Percentiles rank a stretch among this genome's conserved stretches.
These are phyloP conservation scores for Yarrowia sp. DNA, from an alignment of 805 yeast species.

Conservation along the genomic window DNA sequence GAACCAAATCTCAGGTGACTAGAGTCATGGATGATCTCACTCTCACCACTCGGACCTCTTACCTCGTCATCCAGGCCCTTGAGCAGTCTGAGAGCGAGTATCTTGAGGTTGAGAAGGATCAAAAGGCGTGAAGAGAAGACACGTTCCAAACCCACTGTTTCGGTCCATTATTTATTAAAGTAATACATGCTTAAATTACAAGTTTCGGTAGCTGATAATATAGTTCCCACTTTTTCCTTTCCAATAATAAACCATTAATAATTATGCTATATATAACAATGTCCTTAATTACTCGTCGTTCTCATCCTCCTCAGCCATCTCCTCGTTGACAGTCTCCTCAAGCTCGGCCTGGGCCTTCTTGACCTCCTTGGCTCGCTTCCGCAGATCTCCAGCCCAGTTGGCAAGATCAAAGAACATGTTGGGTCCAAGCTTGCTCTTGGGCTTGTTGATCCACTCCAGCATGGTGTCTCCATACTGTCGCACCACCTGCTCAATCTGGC, in stretches of 20 bases:
- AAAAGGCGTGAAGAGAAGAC: no score
- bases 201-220: no score
- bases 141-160: no score
- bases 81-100: not conserved
- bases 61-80: not conserved
- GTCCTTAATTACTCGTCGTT: not conserved
- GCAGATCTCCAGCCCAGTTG: constrained; percentile 55
- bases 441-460: constrained; percentile 56
- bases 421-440: constrained; percentile 49
- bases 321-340: not conserved
- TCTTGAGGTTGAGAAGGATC: no score
- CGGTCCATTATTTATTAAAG: not conserved
- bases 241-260: no score
- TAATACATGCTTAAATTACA: not conserved
- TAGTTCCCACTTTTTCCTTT: no score
- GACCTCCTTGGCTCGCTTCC: constrained; percentile 3
- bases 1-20: not conserved
- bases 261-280: not conserved
- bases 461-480: constrained; percentile 55
- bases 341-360: not conserved
- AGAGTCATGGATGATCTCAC: not conserved
- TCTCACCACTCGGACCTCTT: not conserved
- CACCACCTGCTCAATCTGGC: constrained; percentile 39
- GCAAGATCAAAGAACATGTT: constrained; percentile 69
- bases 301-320: constrained; percentile 10